Base-by-base conservation (phyloP, 2,329 filamentous ascomycete genomes). In the Rugonectria rugulosa region DNA sequence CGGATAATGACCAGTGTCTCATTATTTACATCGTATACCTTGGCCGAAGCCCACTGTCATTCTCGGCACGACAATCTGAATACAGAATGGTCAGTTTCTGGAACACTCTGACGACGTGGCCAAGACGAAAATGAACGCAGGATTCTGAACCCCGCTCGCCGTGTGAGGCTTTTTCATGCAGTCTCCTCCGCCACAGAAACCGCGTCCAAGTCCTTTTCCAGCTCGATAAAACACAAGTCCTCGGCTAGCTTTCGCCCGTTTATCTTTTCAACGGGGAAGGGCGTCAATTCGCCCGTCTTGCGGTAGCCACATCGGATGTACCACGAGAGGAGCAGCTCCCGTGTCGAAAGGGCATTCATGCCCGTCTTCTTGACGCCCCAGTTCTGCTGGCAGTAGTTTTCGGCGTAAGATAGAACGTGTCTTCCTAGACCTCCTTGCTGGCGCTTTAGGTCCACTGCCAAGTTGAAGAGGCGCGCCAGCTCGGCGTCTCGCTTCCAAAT, bases 401-500 rank as follows among this genome's bases (percentile, higher is more conserved):
- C 73, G 1, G 69, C 70, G 42, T 72, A 48, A 6, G 51, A 50
- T n/a, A 76, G 61, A 3, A 75, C 38, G 51, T 58, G 65, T 12
- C 66, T 62, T 3, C 75, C 75, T 11, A 77, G 9, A 0, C 75
- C 74, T 6, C 63, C 56, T 1, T 64, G 62, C 43, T 76, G 73
- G n/a, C 49, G 50, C 0, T 26, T 26, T 10, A 61, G 60, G 20
- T 75, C 68, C 1, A 77, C 73, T 2, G 74, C 73, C 2, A 77
- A 62, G 58, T 74, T 59, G 32, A 66, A 65, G 10, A 77, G 53
- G 27, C 73, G 69, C 5, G 68, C 74, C 10, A 60, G 41, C 5
- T 54, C 58, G 17, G 57, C 53, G 8, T 61, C 59, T 21, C 64
- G 65, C 54, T 59, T 70, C 40, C 56, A 60, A 10, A 75, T 63